These are phyloP conservation scores for Lodderomyces theae DNA, from an alignment of 1,139 yeast species.

Conservation along the genomic window DNA sequence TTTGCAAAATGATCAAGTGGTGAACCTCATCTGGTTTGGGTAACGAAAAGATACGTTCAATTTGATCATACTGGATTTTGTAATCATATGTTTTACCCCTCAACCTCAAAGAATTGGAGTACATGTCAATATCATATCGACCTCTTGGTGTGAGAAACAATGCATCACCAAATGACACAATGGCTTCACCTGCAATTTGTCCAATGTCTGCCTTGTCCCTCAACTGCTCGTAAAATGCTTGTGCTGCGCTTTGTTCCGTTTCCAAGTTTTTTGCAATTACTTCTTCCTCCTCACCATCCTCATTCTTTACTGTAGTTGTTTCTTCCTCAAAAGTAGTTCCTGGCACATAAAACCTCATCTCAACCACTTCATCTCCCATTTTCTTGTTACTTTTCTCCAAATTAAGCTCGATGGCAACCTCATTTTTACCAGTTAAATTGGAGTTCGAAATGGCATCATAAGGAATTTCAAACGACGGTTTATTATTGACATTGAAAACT, in stretches of 20 bases:
- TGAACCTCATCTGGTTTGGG: slow-evolving; percentile 95
- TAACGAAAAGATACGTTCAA: slow-evolving; percentile 84
- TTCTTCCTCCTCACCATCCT: slow-evolving; percentile 37
- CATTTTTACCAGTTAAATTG: slow-evolving; percentile 90
- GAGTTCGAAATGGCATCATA: slow-evolving; percentile 77
- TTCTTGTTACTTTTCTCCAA: slow-evolving; percentile 50
- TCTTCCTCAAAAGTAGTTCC: slow-evolving; percentile 62
- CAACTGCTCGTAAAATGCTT: slow-evolving; percentile 82
- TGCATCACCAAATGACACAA: slow-evolving; percentile 88
- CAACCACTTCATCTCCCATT: slow-evolving; percentile 94
- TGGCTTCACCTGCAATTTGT: slow-evolving; percentile 94
- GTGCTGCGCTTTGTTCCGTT: slow-evolving; percentile 74
- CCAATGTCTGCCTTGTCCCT: slow-evolving; percentile 97
- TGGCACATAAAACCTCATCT: slow-evolving; percentile 89
- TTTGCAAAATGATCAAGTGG: slow-evolving; percentile 81
- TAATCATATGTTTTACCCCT: slow-evolving; percentile 98
- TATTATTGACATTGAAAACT: slow-evolving; percentile 80
- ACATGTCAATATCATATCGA: slow-evolving; percentile 95
- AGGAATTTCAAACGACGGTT: slow-evolving; percentile 90
- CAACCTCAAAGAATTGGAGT: slow-evolving; percentile 79
- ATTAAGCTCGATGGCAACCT: slow-evolving; percentile 86
- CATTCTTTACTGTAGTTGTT: slow-evolving; percentile 37
- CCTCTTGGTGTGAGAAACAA: slow-evolving; percentile 97
- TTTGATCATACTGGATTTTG: slow-evolving; percentile 86
- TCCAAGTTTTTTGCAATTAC: slow-evolving; percentile 42